These are phyloP conservation scores for Curvularia sp. DNA, from an alignment of 2,329 filamentous ascomycete genomes.

Conservation along the genomic window DNA sequence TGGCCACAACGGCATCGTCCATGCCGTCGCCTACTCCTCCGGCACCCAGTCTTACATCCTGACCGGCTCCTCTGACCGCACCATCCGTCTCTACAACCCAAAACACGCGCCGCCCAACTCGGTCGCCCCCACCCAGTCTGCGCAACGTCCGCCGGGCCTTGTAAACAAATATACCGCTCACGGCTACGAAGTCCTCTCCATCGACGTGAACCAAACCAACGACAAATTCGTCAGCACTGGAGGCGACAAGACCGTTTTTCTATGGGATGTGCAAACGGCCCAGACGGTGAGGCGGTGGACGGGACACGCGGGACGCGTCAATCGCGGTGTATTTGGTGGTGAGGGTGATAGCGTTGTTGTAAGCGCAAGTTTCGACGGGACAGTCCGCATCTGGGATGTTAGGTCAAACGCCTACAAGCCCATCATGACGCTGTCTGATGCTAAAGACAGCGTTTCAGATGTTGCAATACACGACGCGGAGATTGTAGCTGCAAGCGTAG, in stretches of 20 bases:
- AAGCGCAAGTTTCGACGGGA: constrained; percentile 76
- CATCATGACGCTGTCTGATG: constrained; percentile 75
- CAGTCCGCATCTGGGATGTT: constrained; percentile 70
- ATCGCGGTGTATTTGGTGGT: constrained; percentile 80
- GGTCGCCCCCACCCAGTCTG: constrained; percentile 42
- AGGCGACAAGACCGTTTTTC: constrained; percentile 87
- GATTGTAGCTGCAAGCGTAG: constrained; percentile 80
- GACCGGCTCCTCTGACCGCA: constrained; percentile 83
- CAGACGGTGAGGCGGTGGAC: constrained; percentile 77
- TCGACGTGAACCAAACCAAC: constrained; percentile 77
- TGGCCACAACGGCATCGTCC: constrained; percentile 56
- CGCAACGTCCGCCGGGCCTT: constrained; percentile 54
- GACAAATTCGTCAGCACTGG: constrained; percentile 84
- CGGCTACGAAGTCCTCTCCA: constrained; percentile 87
- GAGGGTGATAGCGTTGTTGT: constrained; percentile 75
- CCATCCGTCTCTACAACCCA: constrained; percentile 86
- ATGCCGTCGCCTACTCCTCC: constrained; percentile 59
- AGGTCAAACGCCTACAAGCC: constrained; percentile 60
- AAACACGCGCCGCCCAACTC: constrained; percentile 55
- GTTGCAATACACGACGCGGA: constrained; percentile 54
- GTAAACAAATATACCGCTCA: constrained; percentile 91
- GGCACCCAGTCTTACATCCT: constrained; percentile 67
- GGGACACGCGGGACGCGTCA: constrained; percentile 76
- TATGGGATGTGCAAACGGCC: constrained; percentile 91
- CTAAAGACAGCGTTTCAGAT: constrained; percentile 69